Conservation (phyloP, 768 basidiomycete species). For the Mycena belliarum region DNA sequence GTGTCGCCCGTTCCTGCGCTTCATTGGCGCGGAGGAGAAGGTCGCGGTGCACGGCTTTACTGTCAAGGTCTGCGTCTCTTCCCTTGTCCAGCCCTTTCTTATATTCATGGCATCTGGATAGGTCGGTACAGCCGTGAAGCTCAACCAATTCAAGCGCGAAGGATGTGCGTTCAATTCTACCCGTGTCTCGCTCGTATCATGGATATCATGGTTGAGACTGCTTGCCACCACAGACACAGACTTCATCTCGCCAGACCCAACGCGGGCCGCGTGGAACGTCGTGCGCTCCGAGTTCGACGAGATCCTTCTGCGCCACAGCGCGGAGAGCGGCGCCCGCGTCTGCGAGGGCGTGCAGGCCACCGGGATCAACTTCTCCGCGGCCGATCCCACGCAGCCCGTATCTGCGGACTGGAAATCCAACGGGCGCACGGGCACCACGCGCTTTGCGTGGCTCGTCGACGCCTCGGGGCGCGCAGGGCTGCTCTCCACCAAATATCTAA, state of each 20-base stretch:
- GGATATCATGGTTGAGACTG: neutral
- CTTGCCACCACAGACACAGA: constrained; percentile 51
- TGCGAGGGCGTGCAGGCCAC: constrained; percentile 49
- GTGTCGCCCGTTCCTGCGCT: constrained; percentile 34
- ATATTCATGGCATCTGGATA: constrained; percentile 12
- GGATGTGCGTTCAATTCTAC: constrained; percentile 33
- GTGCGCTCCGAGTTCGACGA: constrained; percentile 61
- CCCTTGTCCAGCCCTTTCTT: neutral
- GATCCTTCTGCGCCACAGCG: constrained; percentile 57
- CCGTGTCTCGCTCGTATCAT: too few species aligned
- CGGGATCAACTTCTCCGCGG: constrained; percentile 43
- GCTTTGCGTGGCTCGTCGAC: constrained; percentile 64
- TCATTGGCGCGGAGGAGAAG: constrained; percentile 38
- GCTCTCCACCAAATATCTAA: constrained; percentile 47
- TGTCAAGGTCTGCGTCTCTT: constrained; percentile 28
- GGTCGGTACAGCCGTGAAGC: constrained; percentile 44
- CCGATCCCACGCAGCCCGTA: constrained; percentile 34
- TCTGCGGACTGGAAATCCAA: constrained; percentile 40
- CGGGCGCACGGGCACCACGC: constrained; percentile 41
- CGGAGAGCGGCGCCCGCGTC: constrained; percentile 45
- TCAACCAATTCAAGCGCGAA: constrained; percentile 38
- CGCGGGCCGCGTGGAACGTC: constrained; percentile 63
- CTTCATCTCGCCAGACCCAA: constrained; percentile 51
- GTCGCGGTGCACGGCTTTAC: constrained; percentile 34
- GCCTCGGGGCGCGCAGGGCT: constrained; percentile 60